Conservation (phyloP, 2,329 filamentous ascomycete genomes). For the Aspergillus eucalypticola region DNA sequence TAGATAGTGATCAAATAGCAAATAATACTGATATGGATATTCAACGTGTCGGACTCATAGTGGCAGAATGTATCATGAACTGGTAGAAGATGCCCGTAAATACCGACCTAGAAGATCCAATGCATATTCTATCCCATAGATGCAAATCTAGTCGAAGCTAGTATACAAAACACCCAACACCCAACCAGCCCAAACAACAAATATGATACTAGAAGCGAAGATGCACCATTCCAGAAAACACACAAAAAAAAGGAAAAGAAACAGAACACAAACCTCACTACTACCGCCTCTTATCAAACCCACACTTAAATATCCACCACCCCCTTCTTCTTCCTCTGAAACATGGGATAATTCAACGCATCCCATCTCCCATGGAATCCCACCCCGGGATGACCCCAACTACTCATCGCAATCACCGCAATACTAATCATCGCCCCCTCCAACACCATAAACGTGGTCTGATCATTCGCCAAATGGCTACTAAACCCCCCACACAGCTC, state of each 20-base stretch:
- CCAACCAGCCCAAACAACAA: background rate
- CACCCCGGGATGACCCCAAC: background rate
- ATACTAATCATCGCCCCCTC: conserved; percentile 53
- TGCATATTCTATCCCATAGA: no score
- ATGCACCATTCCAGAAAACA: background rate
- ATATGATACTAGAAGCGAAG: background rate
- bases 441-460: conserved; percentile 52
- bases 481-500: conserved; percentile 52
- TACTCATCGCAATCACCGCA: conserved; percentile 9
- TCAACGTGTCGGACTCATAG: no score
- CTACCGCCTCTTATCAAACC: background rate
- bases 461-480: conserved; percentile 49
- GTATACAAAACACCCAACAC: background rate
- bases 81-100: no score
- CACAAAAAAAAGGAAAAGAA: background rate
- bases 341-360: background rate
- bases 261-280: background rate
- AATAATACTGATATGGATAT: no score
- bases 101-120: no score
- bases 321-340: background rate
- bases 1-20: no score
- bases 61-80: no score
- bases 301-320: background rate
- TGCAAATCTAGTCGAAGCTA: background rate
- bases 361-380: background rate